These are phyloP conservation scores for Cryphonectria nitschkei DNA, from an alignment of 2,329 filamentous ascomycete genomes.

Conservation along the genomic window DNA sequence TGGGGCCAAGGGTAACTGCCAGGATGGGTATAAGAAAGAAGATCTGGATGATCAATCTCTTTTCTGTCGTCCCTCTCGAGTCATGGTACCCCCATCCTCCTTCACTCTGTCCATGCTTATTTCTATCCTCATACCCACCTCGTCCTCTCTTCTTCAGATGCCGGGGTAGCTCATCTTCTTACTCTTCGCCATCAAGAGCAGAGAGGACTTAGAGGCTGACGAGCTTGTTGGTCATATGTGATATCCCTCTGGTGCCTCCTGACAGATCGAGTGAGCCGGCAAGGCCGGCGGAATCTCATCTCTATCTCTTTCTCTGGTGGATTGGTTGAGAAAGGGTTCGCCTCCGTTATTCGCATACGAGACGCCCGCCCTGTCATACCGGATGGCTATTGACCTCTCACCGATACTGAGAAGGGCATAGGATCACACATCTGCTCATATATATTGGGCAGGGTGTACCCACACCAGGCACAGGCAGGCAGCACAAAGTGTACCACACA, in stretches of 20 bases:
- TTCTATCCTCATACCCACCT: conserved; percentile 11
- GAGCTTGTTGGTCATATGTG: conserved; percentile 24
- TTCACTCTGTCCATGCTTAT: not conserved
- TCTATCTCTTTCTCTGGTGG: conserved; percentile 13
- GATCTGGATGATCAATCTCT: conserved; percentile 11
- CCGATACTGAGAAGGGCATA: conserved; percentile 9
- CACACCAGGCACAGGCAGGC: not conserved
- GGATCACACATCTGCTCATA: conserved; percentile 12
- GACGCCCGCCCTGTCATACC: conserved; percentile 23
- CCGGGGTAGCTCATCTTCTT: not conserved
- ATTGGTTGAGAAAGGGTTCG: conserved; percentile 21
- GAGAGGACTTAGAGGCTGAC: conserved; percentile 10
- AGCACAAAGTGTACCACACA: not conserved
- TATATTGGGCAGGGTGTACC: conserved; percentile 9
- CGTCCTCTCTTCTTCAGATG: conserved; percentile 4
- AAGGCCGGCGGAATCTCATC: conserved; percentile 34
- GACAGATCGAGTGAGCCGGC: conserved; percentile 37
- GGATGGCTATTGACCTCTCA: conserved; percentile 13
- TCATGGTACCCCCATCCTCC: conserved; percentile 3
- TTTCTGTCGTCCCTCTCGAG: conserved; percentile 16
- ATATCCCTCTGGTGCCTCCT: conserved; percentile 25
- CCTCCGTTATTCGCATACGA: conserved; percentile 1
- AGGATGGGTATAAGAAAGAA: conserved; percentile 17
- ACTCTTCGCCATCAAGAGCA: conserved; percentile 3
- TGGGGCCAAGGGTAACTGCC: conserved; percentile 18